Conservation (phyloP, 1,284 basidiomycete genomes). For the Xerocomus amazonicus region DNA sequence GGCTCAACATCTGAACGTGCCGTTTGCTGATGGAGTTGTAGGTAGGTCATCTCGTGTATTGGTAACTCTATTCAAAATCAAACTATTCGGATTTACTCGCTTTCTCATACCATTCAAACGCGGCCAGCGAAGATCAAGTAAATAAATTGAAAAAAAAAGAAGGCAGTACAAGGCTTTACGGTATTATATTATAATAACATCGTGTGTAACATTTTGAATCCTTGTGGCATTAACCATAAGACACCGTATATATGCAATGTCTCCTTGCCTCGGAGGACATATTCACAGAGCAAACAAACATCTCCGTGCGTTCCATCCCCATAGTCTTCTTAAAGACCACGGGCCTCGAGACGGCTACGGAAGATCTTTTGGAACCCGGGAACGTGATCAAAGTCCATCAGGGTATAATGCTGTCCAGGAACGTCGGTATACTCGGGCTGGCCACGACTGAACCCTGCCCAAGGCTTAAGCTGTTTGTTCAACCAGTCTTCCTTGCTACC, state of each 20-base stretch:
- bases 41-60: constrained; percentile 58
- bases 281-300: no score
- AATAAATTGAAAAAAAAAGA: no score
- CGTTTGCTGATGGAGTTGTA: neutral
- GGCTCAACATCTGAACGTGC: neutral
- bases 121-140: no score
- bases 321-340: constrained; percentile 18
- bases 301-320: no score
- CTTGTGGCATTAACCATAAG: no score
- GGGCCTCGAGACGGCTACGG: constrained; percentile 28
- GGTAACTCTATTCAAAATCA: neutral
- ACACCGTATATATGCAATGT: no score
- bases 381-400: constrained; percentile 35
- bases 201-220: no score
- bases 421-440: constrained; percentile 30
- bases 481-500: constrained; percentile 35
- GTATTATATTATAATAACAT: no score
- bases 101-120: no score
- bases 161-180: no score
- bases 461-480: constrained; percentile 35
- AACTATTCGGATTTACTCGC: no score
- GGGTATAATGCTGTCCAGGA: constrained; percentile 32
- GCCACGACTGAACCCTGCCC: constrained; percentile 24
- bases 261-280: no score
- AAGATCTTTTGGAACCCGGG: constrained; percentile 34